Percentiles rank a stretch among this genome's conserved stretches.
Conservation (phyloP, 805 yeast species). For the Debaryomyces hansenii region DNA sequence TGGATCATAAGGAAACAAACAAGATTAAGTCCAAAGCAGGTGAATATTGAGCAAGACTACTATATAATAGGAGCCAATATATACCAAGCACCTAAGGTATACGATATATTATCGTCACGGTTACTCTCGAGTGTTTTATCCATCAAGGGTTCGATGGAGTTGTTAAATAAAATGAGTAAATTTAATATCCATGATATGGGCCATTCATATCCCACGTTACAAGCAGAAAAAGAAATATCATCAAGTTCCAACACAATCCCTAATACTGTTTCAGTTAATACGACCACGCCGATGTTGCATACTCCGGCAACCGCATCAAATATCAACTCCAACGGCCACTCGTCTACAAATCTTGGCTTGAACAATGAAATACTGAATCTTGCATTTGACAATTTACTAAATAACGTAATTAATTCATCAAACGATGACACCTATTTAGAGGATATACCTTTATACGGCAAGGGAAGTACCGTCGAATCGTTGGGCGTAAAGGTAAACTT, state of each 20-base stretch:
- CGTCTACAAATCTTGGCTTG: constrained; percentile 4
- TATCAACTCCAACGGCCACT: constrained; percentile 3
- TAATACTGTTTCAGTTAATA: constrained; percentile 10
- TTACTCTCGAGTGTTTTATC: constrained; percentile 42
- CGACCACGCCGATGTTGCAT: constrained; percentile 11
- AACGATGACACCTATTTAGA: constrained; percentile 29
- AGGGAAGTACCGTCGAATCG: constrained; percentile 38
- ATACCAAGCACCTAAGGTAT: constrained; percentile 82
- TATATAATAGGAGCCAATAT: constrained; percentile 90
- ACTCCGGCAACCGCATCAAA: constrained; percentile 15
- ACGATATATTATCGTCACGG: constrained; percentile 71
- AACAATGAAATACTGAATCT: constrained; percentile 25
- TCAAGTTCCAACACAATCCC: constrained; percentile 8
- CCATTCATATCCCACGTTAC: constrained; percentile 23
- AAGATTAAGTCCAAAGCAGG: constrained; percentile 53
- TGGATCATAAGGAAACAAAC: constrained; percentile 89
- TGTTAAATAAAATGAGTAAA: constrained; percentile 31
- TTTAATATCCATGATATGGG: constrained; percentile 37
- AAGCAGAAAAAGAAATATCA: constrained; percentile 6
- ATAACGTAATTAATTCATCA: constrained; percentile 19
- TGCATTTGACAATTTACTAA: constrained; percentile 33
- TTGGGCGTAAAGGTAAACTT: constrained; percentile 30
- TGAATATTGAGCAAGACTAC: constrained; percentile 66
- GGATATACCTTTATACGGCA: constrained; percentile 40
- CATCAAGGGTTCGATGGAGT: constrained; percentile 33